Evolutionary conservation across 371 early-diverging fungal species (phyloP).

Genomic region (Phascolomyces articulosus): DNA sequence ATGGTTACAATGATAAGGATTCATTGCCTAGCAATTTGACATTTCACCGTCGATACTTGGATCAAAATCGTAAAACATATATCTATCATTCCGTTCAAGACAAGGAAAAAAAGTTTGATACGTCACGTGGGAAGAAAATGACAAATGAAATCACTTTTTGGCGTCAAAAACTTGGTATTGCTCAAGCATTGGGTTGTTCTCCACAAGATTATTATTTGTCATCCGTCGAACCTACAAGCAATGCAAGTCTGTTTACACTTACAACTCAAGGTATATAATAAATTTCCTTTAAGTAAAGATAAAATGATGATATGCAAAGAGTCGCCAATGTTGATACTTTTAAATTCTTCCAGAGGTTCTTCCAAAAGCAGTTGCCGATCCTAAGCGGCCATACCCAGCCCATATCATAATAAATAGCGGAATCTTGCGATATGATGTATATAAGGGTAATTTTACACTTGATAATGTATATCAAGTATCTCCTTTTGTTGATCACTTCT

Average conservation of each 20-base stretch:
- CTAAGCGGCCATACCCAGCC: constrained; percentile 37
- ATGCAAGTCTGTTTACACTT: constrained; percentile 44
- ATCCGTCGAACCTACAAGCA: constrained; percentile 43
- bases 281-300: no score
- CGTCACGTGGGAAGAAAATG: constrained; percentile 48
- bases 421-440: not conserved
- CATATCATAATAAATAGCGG: constrained; percentile 11
- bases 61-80: constrained; percentile 60
- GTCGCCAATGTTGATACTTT: no score
- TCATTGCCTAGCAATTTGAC: constrained; percentile 40
- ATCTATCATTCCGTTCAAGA: constrained; percentile 49
- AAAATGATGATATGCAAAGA: no score
- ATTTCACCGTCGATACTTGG: constrained; percentile 61
- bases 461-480: constrained; percentile 55
- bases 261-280: constrained; percentile 31
- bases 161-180: constrained; percentile 33
- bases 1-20: constrained; percentile 18
- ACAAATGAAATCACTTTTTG: constrained; percentile 38
- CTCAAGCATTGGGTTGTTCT: constrained; percentile 50
- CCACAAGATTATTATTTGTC: constrained; percentile 56
- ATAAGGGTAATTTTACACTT: constrained; percentile 47
- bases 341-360: no score
- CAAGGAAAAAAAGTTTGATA: constrained; percentile 35
- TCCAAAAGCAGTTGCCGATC: constrained; percentile 37
- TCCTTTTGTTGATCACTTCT: constrained; percentile 54